Evolutionary conservation across 306 rosid genomes (phyloP).

Genomic region (Ceratonia siliqua): DNA sequence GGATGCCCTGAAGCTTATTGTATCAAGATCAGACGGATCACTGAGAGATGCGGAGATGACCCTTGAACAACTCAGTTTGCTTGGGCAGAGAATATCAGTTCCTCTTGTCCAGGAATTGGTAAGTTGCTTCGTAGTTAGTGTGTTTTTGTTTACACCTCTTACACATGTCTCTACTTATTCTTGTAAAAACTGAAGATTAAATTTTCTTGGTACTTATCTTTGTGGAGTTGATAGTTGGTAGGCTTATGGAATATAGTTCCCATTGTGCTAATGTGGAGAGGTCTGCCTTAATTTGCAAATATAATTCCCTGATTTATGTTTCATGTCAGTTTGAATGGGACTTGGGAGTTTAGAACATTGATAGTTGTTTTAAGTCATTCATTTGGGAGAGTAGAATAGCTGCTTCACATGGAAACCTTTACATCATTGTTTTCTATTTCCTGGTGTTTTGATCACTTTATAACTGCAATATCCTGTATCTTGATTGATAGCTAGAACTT

Average conservation of each 20-base stretch:
- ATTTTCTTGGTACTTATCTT: neutral
- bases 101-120: slow-evolving; percentile 96
- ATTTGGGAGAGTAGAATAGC: neutral
- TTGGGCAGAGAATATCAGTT: slow-evolving; percentile 90
- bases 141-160: slow-evolving; percentile 26
- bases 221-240: no score
- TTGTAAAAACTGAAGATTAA: neutral
- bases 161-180: neutral
- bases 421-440: no score
- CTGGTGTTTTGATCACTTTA: neutral
- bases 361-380: neutral
- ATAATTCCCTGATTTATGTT: neutral
- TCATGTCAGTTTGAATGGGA: neutral
- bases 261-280: neutral
- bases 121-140: slow-evolving; percentile 25
- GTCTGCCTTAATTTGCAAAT: no score
- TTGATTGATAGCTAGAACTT: no score
- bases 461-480: neutral
- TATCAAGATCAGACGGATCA: slow-evolving; percentile 95
- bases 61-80: slow-evolving; percentile 95
- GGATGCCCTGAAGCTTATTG: slow-evolving; percentile 95
- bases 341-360: neutral
- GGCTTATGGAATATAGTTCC: neutral
- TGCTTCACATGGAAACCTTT: neutral
- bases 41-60: slow-evolving; percentile 99